Evolutionary conservation across 768 basidiomycete genomes (phyloP), one percentile per base, ranked within the genome.

Genomic region (Russula virescens): DNA sequence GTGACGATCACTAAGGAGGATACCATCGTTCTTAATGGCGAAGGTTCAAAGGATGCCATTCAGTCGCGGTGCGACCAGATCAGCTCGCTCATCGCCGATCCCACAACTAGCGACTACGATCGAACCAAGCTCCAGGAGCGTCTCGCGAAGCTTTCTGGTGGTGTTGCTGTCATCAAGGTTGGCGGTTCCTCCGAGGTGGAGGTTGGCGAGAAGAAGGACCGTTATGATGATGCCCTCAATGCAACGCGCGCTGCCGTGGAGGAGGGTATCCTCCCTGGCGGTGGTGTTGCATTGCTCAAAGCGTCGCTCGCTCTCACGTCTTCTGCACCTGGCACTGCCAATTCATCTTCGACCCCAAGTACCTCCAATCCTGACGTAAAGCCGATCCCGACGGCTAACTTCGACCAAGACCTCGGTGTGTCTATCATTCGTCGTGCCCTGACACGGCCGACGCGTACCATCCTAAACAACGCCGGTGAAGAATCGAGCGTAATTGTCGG

Each of bases 161-260:
- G 96, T 76, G 96, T 98, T 51, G 96, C 96, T 18, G 95, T 98
- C 76, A 98, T 98, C 83, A 94, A 93, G 77, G 96, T 98, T 65
- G 96, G 96, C 60, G 96, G 96, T 19, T 78, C 87, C 25, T 85
- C 83, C 56, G 96, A 98, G 75, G 96, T 98, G 55, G 96, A 98
- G 77, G 96, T 98, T 63, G 83, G 95, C 8, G 96, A 98, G 83
- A 98, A 98, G 91, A 97, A 98, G 85, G 96, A 98, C 74, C 83
- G 95, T 42, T 98, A 97, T 71, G 95, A 98, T 68, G 94, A 96
- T 72, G 95, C 95, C 1, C 81, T 98, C 51, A 97, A 97, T 74
- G 94, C 95, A n/a, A 98, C 96, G 5, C 89, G 96, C 45, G 96
- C 96, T 26, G 94, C 96, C 49, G 96, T 98, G 34, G 96, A 98